A percentile compares a stretch with the other conserved stretches of the same genome.
These are phyloP conservation scores for Coemansia sp. DNA, from an alignment of 192 early-diverging fungal genomes.

Conservation along the genomic window DNA sequence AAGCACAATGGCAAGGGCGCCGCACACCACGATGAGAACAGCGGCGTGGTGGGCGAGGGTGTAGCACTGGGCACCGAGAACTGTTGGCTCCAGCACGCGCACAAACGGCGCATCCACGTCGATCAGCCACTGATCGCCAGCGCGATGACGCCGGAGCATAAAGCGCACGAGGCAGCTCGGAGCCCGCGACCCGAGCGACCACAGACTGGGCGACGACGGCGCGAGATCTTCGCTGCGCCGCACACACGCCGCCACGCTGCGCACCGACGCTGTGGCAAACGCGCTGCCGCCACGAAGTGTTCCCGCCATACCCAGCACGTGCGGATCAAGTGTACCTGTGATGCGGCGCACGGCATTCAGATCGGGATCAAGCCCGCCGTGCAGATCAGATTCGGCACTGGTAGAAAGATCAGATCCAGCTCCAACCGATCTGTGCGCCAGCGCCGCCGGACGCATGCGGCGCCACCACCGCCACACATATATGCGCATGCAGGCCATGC, in stretches of 20 bases:
- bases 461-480: conserved; percentile 23
- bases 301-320: background rate
- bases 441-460: conserved; percentile 20
- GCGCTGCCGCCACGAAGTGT: background rate
- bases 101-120: conserved; percentile 15
- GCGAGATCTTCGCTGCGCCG: background rate
- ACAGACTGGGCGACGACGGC: conserved; percentile 5
- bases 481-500: conserved; percentile 25
- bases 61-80: conserved; percentile 27
- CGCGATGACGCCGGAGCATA: conserved; percentile 21
- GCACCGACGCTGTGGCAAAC: background rate
- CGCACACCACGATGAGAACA: conserved; percentile 10
- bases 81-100: conserved; percentile 22
- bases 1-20: conserved; percentile 7
- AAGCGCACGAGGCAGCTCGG: conserved; percentile 10
- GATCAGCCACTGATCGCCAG: conserved; percentile 34
- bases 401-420: too few species aligned
- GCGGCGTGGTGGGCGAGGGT: conserved; percentile 23
- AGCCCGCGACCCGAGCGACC: conserved; percentile 15
- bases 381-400: too few species aligned
- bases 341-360: conserved; percentile 10
- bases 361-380: background rate
- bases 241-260: background rate
- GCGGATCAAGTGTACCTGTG: conserved; percentile 25
- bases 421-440: background rate